These are phyloP conservation scores for Knoxia roxburghii DNA, from an alignment of 257 asterid species.

Conservation along the genomic window DNA sequence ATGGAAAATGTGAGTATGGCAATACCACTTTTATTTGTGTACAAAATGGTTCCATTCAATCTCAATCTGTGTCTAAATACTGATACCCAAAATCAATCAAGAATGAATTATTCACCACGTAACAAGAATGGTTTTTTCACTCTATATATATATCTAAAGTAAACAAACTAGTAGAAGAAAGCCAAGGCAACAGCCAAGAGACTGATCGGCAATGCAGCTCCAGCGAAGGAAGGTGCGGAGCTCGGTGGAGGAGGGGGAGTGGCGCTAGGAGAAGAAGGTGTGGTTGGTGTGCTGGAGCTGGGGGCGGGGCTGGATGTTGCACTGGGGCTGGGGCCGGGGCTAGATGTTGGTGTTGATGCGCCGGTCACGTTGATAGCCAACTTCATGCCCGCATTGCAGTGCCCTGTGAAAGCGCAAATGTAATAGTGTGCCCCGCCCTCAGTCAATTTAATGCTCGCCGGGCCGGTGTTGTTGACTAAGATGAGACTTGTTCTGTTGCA, in stretches of 20 bases:
- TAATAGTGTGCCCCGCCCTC: slow-evolving; percentile 65
- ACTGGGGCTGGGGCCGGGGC: neutral
- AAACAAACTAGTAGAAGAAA: slow-evolving; percentile 26
- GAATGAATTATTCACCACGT: slow-evolving; percentile 16
- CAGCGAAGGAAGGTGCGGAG: slow-evolving; percentile 44
- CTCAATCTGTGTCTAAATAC: no score
- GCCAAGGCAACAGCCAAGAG: slow-evolving; percentile 57
- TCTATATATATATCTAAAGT: neutral
- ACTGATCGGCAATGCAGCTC: slow-evolving; percentile 45
- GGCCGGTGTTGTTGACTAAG: slow-evolving; percentile 30
- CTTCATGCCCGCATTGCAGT: slow-evolving; percentile 57
- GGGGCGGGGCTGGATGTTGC: slow-evolving; percentile 17
- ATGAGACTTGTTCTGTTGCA: slow-evolving; percentile 42
- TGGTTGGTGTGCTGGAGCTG: slow-evolving; percentile 18
- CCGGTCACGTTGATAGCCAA: slow-evolving; percentile 61
- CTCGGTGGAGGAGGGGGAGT: slow-evolving; percentile 39
- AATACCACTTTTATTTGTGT: no score
- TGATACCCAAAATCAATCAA: slow-evolving; percentile 3
- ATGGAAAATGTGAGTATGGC: no score
- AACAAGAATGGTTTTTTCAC: neutral
- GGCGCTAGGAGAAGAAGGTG: slow-evolving; percentile 28
- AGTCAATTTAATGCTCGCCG: slow-evolving; percentile 54
- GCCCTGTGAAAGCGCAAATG: slow-evolving; percentile 50
- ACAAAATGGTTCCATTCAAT: slow-evolving; percentile 11
- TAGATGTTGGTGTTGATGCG: slow-evolving; percentile 13